These are phyloP conservation scores for Neophaeococcomyces mojaviensis DNA, from an alignment of 2,329 filamentous ascomycete species.

Conservation along the genomic window DNA sequence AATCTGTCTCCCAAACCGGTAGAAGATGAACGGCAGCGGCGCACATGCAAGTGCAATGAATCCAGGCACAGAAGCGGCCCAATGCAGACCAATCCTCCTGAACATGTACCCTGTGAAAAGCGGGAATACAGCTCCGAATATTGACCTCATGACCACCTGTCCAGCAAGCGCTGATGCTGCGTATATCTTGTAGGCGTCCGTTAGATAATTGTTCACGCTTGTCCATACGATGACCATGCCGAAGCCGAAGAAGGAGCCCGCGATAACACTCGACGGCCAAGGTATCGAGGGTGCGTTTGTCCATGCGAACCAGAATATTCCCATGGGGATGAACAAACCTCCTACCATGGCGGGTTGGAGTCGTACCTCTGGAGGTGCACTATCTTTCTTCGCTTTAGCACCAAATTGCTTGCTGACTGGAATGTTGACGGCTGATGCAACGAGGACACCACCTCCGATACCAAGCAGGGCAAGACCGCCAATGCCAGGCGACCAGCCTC, in stretches of 20 bases:
- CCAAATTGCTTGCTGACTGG: slow-evolving; percentile 31
- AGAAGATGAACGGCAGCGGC: slow-evolving; percentile 31
- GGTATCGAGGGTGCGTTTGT: slow-evolving; percentile 39
- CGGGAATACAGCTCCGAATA: slow-evolving; percentile 42
- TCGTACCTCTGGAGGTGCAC: slow-evolving; percentile 39
- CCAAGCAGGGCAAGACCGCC: slow-evolving; percentile 61
- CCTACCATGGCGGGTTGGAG: slow-evolving; percentile 44
- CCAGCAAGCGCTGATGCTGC: slow-evolving; percentile 37
- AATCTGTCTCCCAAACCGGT: slow-evolving; percentile 15
- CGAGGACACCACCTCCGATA: slow-evolving; percentile 44
- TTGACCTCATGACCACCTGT: slow-evolving; percentile 38
- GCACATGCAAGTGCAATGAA: slow-evolving; percentile 40
- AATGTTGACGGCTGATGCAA: slow-evolving; percentile 34
- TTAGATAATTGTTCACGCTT: slow-evolving; percentile 34
- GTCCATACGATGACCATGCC: slow-evolving; percentile 34
- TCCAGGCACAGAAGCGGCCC: slow-evolving; percentile 39
- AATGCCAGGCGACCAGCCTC: slow-evolving; percentile 52
- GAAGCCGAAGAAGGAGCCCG: slow-evolving; percentile 32
- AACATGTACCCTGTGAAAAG: slow-evolving; percentile 43
- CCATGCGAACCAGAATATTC: slow-evolving; percentile 55
- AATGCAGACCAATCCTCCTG: slow-evolving; percentile 37
- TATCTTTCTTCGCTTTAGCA: slow-evolving; percentile 6
- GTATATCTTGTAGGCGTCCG: slow-evolving; percentile 37
- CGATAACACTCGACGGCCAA: slow-evolving; percentile 31
- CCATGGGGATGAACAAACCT: slow-evolving; percentile 46